Base-by-base conservation (phyloP, 352 stramenopile genomes). In the Phytophthora ramorum region DNA sequence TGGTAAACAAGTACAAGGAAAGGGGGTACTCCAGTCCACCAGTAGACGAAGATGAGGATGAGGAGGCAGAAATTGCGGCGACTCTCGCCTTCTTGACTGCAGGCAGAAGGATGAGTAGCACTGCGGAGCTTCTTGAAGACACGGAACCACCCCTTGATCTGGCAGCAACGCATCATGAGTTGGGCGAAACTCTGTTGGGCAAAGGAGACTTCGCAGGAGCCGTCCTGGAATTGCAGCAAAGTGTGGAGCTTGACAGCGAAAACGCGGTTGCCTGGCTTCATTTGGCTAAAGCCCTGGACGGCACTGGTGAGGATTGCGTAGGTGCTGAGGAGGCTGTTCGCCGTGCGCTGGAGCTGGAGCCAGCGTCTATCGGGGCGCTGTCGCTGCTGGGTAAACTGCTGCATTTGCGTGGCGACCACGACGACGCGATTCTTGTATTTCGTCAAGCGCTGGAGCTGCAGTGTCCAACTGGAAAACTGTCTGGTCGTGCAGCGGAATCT, bases 371-470 rank as follows among this genome's bases (percentile, higher is more conserved):
- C 16, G 66, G 77, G n/a, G 79, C 79, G 1, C 55, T 92, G 1
- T 92, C 81, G 17, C 63, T 92, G 6, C 57, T 90, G 2, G 83
- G 83, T 0, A 88, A 88, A 37, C 59, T 92, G 55, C 66, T 92
- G 53, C 81, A 92, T 46, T 43, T 79, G 24, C 75, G 81, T 8
- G 83, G 83, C 13, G 78, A 90, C 32, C 83, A 92, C 37, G 83
- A 92, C 28, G 79, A 92, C 54, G 83, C 83, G 2, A 92, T 92
- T 43, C 58, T 73, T 8, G 79, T 90, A 8, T 92, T 90, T 62
- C 77, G 83, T 1, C 61, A 72, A 47, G 83, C 79, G 12, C 66
- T 92, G 5, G 78, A 80, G 45, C 52, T 92, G 43, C 83, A 92
- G 40, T 84, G 76, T 30, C 73, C 77, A 20, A 66, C 28, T 35